Evolutionary conservation across 1,284 basidiomycete genomes (phyloP).

Genomic region (Spongispora temasekensis): DNA sequence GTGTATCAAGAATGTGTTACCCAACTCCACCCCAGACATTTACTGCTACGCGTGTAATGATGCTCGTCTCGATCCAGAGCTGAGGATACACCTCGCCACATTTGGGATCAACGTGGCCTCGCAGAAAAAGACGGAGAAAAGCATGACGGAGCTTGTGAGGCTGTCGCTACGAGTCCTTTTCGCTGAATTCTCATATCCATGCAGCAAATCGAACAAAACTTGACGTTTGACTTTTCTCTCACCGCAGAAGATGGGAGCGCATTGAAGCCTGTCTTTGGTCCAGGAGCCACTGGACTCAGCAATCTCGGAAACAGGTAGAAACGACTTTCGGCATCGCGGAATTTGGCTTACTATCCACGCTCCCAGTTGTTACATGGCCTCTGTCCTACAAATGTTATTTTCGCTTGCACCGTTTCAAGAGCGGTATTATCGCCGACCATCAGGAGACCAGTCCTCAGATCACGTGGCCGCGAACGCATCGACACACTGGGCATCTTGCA

Average conservation of each 20-base stretch:
- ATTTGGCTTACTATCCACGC: constrained; percentile 5
- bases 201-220: constrained; percentile 96
- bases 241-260: constrained; percentile 89
- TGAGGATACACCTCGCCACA: constrained; percentile 73
- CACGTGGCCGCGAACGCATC: constrained; percentile 41
- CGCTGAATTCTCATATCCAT: constrained; percentile 1
- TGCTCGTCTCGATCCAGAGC: constrained; percentile 77
- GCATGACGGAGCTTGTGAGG: constrained; percentile 90
- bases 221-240: constrained; percentile 94
- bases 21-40: constrained; percentile 59
- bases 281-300: constrained; percentile 84
- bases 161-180: background rate
- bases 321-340: background rate
- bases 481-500: constrained; percentile 68
- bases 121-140: constrained; percentile 94
- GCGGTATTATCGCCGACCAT: constrained; percentile 55
- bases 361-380: constrained; percentile 93
- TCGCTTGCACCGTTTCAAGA: constrained; percentile 76
- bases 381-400: constrained; percentile 88
- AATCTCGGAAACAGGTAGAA: constrained; percentile 92
- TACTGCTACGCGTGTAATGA: constrained; percentile 97
- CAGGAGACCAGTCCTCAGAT: constrained; percentile 2
- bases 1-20: background rate
- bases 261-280: constrained; percentile 87
- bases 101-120: constrained; percentile 89